phyloP scores from a whole-genome alignment of 2,329 filamentous ascomycete genomes.

The Calonectria leucothoes region DNA sequence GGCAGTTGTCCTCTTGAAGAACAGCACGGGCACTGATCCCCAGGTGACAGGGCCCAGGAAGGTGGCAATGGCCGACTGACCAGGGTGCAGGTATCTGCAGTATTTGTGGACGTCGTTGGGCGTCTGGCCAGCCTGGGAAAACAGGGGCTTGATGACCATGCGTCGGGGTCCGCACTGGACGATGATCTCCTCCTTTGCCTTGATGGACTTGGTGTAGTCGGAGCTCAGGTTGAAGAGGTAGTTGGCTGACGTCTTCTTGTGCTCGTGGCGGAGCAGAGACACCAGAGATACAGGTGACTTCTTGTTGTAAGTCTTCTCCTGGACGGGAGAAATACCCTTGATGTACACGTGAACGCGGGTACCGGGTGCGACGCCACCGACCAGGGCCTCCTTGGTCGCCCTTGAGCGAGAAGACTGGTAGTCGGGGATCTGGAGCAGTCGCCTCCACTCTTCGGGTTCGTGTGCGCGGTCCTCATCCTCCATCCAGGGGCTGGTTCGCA shows the following conservation, averaged over 20 bases:
- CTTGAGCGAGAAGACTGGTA: conserved; percentile 86
- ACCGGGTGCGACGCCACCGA: conserved; percentile 88
- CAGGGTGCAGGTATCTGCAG: conserved; percentile 90
- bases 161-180: conserved; percentile 91
- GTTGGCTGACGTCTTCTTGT: conserved; percentile 92
- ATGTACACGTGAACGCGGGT: conserved; percentile 86
- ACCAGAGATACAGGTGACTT: conserved; percentile 76
- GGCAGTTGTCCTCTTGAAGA: conserved; percentile 75
- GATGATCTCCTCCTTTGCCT: conserved; percentile 92
- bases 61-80: conserved; percentile 87
- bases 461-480: conserved; percentile 86
- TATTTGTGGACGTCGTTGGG: conserved; percentile 99
- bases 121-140: conserved; percentile 89
- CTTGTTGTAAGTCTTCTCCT: conserved; percentile 61
- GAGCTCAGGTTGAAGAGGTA: conserved; percentile 88
- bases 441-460: conserved; percentile 90
- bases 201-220: conserved; percentile 80
- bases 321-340: conserved; percentile 57
- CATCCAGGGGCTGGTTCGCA: conserved; percentile 90
- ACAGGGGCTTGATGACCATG: conserved; percentile 89
- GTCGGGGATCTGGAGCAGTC: conserved; percentile 87
- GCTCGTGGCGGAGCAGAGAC: conserved; percentile 91
- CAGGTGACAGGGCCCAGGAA: conserved; percentile 93
- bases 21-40: conserved; percentile 90
- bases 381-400: conserved; percentile 82